Evolutionary conservation across 164 flowering plant species (phyloP).

Genomic region (Magnolia officinalis): DNA sequence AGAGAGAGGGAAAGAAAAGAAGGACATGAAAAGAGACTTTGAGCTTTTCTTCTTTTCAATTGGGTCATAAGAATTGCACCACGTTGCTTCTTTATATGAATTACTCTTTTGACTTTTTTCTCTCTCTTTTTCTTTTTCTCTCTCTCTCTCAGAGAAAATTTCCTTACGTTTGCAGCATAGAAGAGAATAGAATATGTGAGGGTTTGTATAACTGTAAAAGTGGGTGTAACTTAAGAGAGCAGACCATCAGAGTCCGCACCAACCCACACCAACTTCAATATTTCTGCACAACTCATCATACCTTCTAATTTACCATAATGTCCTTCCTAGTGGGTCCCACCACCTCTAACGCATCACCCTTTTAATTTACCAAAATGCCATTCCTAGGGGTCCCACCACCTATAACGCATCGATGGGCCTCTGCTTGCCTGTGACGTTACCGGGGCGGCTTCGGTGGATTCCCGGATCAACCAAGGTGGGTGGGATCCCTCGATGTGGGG

Average conservation of each 20-base stretch:
- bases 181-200: neutral
- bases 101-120: neutral
- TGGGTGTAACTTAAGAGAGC: neutral
- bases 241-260: neutral
- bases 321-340: neutral
- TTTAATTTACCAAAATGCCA: neutral
- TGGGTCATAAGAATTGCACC: neutral
- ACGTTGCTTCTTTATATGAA: neutral
- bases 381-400: neutral
- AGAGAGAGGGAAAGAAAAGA: neutral
- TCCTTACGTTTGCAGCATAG: neutral
- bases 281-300: neutral
- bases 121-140: too few relatives aligned
- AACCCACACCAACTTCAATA: constrained; percentile 1
- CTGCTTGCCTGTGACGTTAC: neutral
- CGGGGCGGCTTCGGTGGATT: too few relatives aligned
- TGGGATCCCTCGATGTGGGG: neutral
- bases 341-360: too few relatives aligned
- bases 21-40: neutral
- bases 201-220: neutral
- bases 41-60: neutral
- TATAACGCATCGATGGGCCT: neutral
- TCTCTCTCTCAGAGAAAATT: neutral
- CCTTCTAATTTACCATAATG: neutral
- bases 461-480: neutral